A percentile compares a stretch with the other conserved stretches of the same genome.
These are phyloP conservation scores for Dicorynia guianensis DNA, from an alignment of 306 rosid species.

Conservation along the genomic window DNA sequence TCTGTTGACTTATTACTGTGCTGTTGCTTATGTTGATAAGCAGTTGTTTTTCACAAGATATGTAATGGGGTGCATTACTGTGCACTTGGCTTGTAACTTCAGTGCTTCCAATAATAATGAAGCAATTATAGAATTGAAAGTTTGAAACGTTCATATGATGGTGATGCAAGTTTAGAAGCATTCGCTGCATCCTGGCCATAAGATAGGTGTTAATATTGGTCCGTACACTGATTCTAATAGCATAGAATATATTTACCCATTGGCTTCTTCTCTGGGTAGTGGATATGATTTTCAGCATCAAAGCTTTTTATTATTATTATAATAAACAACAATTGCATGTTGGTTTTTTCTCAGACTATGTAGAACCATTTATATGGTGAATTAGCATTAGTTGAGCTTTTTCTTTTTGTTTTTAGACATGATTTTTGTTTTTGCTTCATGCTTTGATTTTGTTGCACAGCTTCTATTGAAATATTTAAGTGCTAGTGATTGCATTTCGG, in stretches of 20 bases:
- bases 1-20: not conserved
- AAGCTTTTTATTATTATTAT: too few relatives aligned
- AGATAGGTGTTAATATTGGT: not conserved
- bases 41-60: conserved; percentile 18
- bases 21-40: conserved; percentile 7
- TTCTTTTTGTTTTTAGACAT: not conserved
- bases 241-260: not conserved
- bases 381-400: not conserved
- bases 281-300: not conserved
- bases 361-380: too few relatives aligned
- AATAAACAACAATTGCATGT: too few relatives aligned
- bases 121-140: conserved; percentile 3
- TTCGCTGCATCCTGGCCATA: not conserved
- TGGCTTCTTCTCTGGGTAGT: conserved; percentile 14
- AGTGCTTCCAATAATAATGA: not conserved
- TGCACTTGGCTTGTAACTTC: conserved; percentile 3
- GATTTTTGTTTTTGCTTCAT: too few relatives aligned
- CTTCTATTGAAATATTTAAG: conserved; percentile 12
- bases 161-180: not conserved
- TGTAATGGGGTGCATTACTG: conserved; percentile 26
- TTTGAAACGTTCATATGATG: not conserved
- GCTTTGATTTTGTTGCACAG: not conserved
- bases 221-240: not conserved
- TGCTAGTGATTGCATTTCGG: not conserved
- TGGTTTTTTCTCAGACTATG: too few relatives aligned